A percentile compares a stretch with the other conserved stretches of the same genome.
Conservation (phyloP, 2,329 filamentous ascomycete genomes). For the Penicillium olsonii region DNA sequence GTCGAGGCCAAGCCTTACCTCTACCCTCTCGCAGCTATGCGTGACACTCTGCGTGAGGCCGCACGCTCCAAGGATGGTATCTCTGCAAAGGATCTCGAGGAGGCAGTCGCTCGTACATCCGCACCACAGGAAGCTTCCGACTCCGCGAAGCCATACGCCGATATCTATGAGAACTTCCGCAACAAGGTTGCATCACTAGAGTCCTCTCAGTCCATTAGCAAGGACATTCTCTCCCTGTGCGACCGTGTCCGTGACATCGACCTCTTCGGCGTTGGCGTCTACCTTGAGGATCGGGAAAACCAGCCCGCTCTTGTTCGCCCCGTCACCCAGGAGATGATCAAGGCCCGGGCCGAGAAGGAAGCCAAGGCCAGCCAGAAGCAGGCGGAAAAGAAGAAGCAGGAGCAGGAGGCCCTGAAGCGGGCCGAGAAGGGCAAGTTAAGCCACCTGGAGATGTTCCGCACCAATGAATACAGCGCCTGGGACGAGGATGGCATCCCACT, state of each 20-base stretch:
- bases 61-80: conserved; percentile 54
- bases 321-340: conserved; percentile 60
- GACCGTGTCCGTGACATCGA: conserved; percentile 79
- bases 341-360: conserved; percentile 57
- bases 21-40: conserved; percentile 59
- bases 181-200: conserved; percentile 40
- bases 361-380: conserved; percentile 49
- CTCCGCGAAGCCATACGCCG: conserved; percentile 47
- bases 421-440: conserved; percentile 59
- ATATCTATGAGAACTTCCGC: conserved; percentile 48
- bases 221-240: conserved; percentile 73
- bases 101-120: conserved; percentile 38
- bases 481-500: conserved; percentile 80
- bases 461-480: conserved; percentile 71
- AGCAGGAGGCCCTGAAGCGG: conserved; percentile 54
- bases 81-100: conserved; percentile 37
- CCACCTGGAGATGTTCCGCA: conserved; percentile 60
- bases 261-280: conserved; percentile 79
- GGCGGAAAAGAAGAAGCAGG: conserved; percentile 61
- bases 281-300: conserved; percentile 76
- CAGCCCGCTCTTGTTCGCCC: conserved; percentile 73
- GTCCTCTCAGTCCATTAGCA: conserved; percentile 58
- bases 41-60: conserved; percentile 59
- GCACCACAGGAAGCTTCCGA: conserved; percentile 27
- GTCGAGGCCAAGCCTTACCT: conserved; percentile 60